Evolutionary conservation across 352 stramenopile species (phyloP).

Genomic region (Globisporangium orthogonon): DNA sequence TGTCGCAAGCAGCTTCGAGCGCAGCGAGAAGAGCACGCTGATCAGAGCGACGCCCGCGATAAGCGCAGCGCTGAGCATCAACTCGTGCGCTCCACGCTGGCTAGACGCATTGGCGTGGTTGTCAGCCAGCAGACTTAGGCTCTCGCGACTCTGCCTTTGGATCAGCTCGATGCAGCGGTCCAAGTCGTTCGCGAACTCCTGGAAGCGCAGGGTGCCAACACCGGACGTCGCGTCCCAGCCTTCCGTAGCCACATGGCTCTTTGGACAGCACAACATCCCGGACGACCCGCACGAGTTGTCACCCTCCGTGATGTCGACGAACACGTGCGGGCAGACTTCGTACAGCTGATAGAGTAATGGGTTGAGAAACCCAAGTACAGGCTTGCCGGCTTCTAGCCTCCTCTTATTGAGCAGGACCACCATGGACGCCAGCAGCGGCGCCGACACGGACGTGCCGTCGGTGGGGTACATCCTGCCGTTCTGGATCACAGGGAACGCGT

Average conservation of each 20-base stretch:
- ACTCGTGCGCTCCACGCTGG: constrained; percentile 18
- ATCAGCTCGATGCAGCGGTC: constrained; percentile 28
- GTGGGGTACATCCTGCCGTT: constrained; percentile 45
- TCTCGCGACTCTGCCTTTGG: not conserved
- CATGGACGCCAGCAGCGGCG: constrained; percentile 60
- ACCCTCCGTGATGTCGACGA: constrained; percentile 56
- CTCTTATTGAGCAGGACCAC: constrained; percentile 49
- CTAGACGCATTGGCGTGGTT: constrained; percentile 5
- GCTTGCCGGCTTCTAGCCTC: constrained; percentile 24
- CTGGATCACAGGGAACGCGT: constrained; percentile 54
- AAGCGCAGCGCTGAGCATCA: constrained; percentile 25
- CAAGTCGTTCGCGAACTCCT: constrained; percentile 29
- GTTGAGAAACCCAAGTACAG: constrained; percentile 62
- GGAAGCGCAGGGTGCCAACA: constrained; percentile 49
- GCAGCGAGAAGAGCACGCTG: constrained; percentile 31
- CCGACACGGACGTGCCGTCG: constrained; percentile 70
- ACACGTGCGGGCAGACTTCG: constrained; percentile 57
- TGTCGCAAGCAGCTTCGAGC: constrained; percentile 27
- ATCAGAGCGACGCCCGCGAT: constrained; percentile 27
- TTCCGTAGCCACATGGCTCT: constrained; percentile 33
- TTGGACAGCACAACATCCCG: constrained; percentile 40
- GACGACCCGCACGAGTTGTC: constrained; percentile 46
- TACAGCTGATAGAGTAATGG: constrained; percentile 63
- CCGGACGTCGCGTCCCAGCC: constrained; percentile 71
- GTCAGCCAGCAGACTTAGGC: constrained; percentile 10